Conservation (phyloP, 2,329 filamentous ascomycete species). For the Stemphylium vesicarium region DNA sequence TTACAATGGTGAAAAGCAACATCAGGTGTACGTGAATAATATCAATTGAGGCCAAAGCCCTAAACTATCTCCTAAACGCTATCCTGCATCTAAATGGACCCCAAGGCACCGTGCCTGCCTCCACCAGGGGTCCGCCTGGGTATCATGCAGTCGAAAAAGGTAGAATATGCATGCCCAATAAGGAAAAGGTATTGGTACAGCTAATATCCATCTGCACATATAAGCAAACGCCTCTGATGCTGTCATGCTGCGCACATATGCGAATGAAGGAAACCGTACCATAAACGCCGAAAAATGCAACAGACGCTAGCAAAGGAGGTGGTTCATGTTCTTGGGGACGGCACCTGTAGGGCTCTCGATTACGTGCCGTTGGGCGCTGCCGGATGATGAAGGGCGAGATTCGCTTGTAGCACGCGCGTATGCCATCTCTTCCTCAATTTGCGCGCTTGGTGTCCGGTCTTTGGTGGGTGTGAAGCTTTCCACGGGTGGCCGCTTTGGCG, state of each 20-base stretch:
- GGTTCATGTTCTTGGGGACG: conserved; percentile 31
- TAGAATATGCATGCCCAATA: conserved; percentile 22
- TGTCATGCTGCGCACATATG: conserved; percentile 9
- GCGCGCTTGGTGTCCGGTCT: conserved; percentile 36
- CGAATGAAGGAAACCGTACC: conserved; percentile 6
- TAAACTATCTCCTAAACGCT: conserved; percentile 7
- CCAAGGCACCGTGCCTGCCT: conserved; percentile 9
- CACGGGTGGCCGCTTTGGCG: conserved; percentile 34
- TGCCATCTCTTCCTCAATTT: conserved; percentile 31
- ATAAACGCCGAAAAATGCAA: conserved; percentile 36
- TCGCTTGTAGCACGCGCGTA: conserved; percentile 19
- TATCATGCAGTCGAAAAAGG: conserved; percentile 39
- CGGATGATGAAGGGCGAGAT: conserved; percentile 33
- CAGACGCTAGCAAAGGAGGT: conserved; percentile 24
- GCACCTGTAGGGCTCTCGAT: conserved; percentile 31
- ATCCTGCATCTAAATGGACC: conserved; percentile 9
- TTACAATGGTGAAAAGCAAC: not conserved
- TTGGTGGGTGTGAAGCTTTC: conserved; percentile 41
- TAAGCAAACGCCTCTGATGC: conserved; percentile 30
- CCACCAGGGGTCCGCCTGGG: conserved; percentile 25
- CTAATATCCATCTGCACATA: conserved; percentile 5
- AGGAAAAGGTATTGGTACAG: conserved; percentile 24
- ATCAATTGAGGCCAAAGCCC: conserved; percentile 15
- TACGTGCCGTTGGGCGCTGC: conserved; percentile 30
- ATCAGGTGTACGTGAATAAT: not conserved